Percentiles rank a stretch among this genome's conserved stretches.
Evolutionary conservation across 78 protist species (phyloP).

Genomic region (Dictyostelium firmibasis): DNA sequence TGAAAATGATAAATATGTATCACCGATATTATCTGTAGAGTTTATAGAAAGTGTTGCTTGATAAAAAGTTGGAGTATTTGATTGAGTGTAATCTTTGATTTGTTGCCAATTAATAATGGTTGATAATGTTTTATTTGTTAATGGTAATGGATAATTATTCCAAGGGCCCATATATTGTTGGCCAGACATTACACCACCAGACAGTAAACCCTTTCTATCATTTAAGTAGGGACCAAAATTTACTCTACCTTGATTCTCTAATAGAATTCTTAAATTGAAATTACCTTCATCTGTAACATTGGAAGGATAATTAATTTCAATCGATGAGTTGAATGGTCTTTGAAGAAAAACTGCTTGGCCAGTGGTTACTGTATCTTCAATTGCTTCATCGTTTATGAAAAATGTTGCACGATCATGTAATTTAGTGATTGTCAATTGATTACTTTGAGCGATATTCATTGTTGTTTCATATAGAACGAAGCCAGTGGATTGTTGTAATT

Average conservation of each 20-base stretch:
- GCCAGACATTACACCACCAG: constrained; percentile 4
- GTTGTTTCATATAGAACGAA: constrained; percentile 48
- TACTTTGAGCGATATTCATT: constrained; percentile 23
- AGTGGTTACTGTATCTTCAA: not conserved
- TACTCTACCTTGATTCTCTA: constrained; percentile 60
- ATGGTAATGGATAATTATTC: constrained; percentile 28
- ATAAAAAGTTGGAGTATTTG: constrained; percentile 42
- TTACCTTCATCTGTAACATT: not conserved
- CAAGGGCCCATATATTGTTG: constrained; percentile 37
- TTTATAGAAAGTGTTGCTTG: not conserved
- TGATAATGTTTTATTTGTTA: not conserved
- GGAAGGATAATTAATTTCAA: not conserved
- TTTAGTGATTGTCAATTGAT: not conserved
- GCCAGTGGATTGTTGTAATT: constrained; percentile 36
- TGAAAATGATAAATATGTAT: constrained; percentile 24
- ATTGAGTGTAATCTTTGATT: not conserved
- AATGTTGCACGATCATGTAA: constrained; percentile 50
- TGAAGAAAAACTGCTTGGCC: constrained; percentile 1
- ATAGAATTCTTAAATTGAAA: constrained; percentile 18
- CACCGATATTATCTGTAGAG: not conserved
- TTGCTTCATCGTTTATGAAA: not conserved
- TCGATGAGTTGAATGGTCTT: constrained; percentile 9
- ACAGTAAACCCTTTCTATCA: constrained; percentile 34
- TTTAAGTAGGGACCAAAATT: constrained; percentile 26
- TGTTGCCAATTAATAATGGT: not conserved